phyloP scores from a whole-genome alignment of 2,329 filamentous ascomycete genomes.

The Pseudogymnoascus sp. region DNA sequence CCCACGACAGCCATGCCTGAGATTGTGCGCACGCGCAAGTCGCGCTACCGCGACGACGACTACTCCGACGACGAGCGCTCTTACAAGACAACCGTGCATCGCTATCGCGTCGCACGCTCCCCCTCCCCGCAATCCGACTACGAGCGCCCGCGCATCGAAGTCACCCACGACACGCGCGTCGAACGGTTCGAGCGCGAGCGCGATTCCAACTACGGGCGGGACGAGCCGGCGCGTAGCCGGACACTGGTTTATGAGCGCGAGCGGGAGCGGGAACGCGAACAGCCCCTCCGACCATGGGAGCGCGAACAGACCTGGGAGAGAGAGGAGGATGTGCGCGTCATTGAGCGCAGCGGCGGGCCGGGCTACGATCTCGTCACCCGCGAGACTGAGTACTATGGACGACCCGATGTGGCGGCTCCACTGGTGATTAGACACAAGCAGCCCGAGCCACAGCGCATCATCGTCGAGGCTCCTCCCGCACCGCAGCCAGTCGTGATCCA shows the following conservation, averaged over 20 bases:
- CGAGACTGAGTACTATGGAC: conserved; percentile 56
- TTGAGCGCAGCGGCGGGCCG: conserved; percentile 30
- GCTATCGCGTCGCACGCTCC: conserved; percentile 26
- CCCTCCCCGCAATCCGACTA: conserved; percentile 25
- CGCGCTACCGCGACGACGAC: conserved; percentile 25
- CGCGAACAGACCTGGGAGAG: conserved; percentile 22
- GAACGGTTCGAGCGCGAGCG: conserved; percentile 24
- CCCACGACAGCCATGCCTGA: conserved; percentile 10
- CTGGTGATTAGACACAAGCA: conserved; percentile 51
- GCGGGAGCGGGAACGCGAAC: conserved; percentile 30
- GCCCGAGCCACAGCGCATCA: conserved; percentile 50
- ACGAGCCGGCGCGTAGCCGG: conserved; percentile 24
- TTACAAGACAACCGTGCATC: conserved; percentile 27
- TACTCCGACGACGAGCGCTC: conserved; percentile 27
- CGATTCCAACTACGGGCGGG: conserved; percentile 35
- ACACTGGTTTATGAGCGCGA: conserved; percentile 38
- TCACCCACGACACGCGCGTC: conserved; percentile 23
- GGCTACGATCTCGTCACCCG: background rate
- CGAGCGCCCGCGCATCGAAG: conserved; percentile 26
- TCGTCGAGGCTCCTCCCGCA: conserved; percentile 49
- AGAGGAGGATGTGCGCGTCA: conserved; percentile 21
- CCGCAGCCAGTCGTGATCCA: conserved; percentile 38
- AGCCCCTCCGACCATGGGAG: conserved; percentile 26
- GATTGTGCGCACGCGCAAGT: conserved; percentile 11
- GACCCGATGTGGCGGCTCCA: conserved; percentile 41